Evolutionary conservation across 2,329 filamentous ascomycete species (phyloP), one percentile per base, ranked within the genome.

Genomic region (Colletotrichum sp.): DNA sequence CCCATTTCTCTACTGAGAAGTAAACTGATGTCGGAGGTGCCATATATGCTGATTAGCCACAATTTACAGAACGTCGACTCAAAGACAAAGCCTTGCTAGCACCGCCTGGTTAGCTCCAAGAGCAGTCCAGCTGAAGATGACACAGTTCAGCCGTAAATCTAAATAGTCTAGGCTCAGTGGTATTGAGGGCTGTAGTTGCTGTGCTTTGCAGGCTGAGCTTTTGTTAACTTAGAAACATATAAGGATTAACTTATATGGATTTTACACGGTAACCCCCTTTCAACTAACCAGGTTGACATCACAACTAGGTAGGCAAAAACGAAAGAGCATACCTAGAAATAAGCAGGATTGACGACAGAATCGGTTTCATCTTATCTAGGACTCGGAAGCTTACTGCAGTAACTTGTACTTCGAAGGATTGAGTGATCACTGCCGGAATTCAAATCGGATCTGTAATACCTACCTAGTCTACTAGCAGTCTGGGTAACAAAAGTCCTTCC

Each of bases 271-370:
- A 6, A 43, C 9, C 12, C 3, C 39, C 10, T 43, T 18, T 10
- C 14, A 43, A 43, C 18, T 43, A 0, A 43, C 1, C 39, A 43
- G 9, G 18, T 43, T 3, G 1, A 43, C 8, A 0, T 18, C 39
- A 10, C 39, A 43, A 43, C 3, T 6, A 43, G 18, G 16, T 18
- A 12, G 18, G 18, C 18, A 36, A 36, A 36, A n/a, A n/a, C n/a
- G n/a, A n/a, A n/a, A n/a, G n/a, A n/a, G n/a, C n/a, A n/a, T n/a
- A n/a, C n/a, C n/a, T n/a, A n/a, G n/a, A n/a, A n/a, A n/a, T n/a
- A n/a, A n/a, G n/a, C n/a, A n/a, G n/a, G n/a, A n/a, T n/a, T n/a
- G n/a, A n/a, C n/a, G n/a, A n/a, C n/a, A n/a, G n/a, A n/a, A n/a
- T n/a, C n/a, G n/a, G n/a, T n/a, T n/a, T n/a, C n/a, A n/a, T n/a